These are phyloP conservation scores for Talaromyces sp. DNA, from an alignment of 2,329 filamentous ascomycete genomes.

Conservation along the genomic window DNA sequence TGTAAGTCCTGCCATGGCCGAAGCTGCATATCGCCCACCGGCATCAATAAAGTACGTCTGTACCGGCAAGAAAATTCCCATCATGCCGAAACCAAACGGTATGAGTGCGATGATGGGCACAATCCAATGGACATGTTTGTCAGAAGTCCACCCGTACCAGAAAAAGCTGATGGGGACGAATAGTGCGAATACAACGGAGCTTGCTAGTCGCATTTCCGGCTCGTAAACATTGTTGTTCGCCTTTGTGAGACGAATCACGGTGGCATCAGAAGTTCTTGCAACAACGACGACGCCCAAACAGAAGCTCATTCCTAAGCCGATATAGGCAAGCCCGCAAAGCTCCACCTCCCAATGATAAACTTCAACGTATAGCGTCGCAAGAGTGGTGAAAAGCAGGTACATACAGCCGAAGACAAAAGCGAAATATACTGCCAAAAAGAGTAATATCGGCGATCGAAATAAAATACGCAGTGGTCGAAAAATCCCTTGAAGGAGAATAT, in stretches of 20 bases:
- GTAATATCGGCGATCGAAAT: slow-evolving; percentile 51
- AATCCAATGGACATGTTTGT: slow-evolving; percentile 48
- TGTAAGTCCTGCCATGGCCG: slow-evolving; percentile 45
- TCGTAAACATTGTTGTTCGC: slow-evolving; percentile 8
- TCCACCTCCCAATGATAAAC: slow-evolving; percentile 45
- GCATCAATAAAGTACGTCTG: slow-evolving; percentile 56
- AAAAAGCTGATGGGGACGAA: slow-evolving; percentile 35
- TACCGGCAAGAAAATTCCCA: slow-evolving; percentile 41
- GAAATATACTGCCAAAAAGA: slow-evolving; percentile 42
- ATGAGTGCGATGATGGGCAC: slow-evolving; percentile 51
- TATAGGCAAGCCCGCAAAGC: slow-evolving; percentile 43
- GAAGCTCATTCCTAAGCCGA: slow-evolving; percentile 44
- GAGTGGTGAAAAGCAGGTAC: slow-evolving; percentile 46
- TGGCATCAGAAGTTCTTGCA: slow-evolving; percentile 10
- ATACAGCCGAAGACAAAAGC: slow-evolving; percentile 43
- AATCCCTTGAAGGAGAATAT: slow-evolving; percentile 41
- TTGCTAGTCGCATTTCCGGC: slow-evolving; percentile 10
- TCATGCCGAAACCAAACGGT: slow-evolving; percentile 47
- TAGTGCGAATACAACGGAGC: slow-evolving; percentile 3
- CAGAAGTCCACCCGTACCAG: slow-evolving; percentile 50
- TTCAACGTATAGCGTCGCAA: slow-evolving; percentile 46
- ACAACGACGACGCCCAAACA: slow-evolving; percentile 11
- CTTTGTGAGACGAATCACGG: slow-evolving; percentile 2
- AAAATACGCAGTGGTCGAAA: slow-evolving; percentile 54
- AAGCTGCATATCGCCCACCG: slow-evolving; percentile 35